Percentiles rank a stretch among this genome's conserved stretches.
Evolutionary conservation across 2,329 filamentous ascomycete species (phyloP).

Genomic region (Ophiostoma himal-ulmi): DNA sequence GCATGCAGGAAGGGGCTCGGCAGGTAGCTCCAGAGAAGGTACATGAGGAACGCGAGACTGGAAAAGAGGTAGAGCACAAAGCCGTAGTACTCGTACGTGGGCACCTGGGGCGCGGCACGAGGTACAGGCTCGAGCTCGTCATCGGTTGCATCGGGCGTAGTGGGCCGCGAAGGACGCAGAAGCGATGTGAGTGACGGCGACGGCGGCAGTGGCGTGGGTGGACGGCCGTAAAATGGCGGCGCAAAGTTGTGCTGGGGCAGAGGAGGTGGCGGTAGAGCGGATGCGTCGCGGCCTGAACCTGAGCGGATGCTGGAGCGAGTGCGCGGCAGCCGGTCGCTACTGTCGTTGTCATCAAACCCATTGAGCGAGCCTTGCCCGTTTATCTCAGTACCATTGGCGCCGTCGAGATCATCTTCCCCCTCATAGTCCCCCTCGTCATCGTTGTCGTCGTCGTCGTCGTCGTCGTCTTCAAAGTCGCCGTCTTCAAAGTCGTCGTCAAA

Average conservation of each 20-base stretch:
- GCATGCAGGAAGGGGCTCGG: slow-evolving; percentile 88
- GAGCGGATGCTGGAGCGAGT: background rate
- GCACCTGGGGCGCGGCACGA: slow-evolving; percentile 82
- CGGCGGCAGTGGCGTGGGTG: slow-evolving; percentile 88
- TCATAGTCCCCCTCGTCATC: slow-evolving; percentile 25
- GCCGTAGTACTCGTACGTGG: slow-evolving; percentile 99
- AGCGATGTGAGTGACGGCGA: slow-evolving; percentile 90
- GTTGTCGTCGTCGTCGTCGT: slow-evolving; percentile 17
- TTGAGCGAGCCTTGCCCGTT: slow-evolving; percentile 15
- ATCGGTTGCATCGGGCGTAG: slow-evolving; percentile 86
- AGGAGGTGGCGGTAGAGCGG: slow-evolving; percentile 35
- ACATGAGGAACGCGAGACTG: slow-evolving; percentile 69
- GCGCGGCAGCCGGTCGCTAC: slow-evolving; percentile 26
- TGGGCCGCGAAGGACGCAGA: slow-evolving; percentile 82
- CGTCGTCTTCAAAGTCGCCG: slow-evolving; percentile 22
- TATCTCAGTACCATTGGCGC: slow-evolving; percentile 26
- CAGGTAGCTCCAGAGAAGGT: slow-evolving; percentile 78
- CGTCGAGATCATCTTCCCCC: slow-evolving; percentile 31
- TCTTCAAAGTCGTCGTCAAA: slow-evolving; percentile 20
- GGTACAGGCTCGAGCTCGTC: slow-evolving; percentile 75
- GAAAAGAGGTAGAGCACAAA: slow-evolving; percentile 94
- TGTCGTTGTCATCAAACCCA: slow-evolving; percentile 30
- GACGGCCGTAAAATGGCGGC: slow-evolving; percentile 93
- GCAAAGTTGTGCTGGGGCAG: slow-evolving; percentile 52
- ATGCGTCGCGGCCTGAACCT: background rate